Evolutionary conservation across 768 basidiomycete genomes (phyloP).

Genomic region (Leccinum boreale): DNA sequence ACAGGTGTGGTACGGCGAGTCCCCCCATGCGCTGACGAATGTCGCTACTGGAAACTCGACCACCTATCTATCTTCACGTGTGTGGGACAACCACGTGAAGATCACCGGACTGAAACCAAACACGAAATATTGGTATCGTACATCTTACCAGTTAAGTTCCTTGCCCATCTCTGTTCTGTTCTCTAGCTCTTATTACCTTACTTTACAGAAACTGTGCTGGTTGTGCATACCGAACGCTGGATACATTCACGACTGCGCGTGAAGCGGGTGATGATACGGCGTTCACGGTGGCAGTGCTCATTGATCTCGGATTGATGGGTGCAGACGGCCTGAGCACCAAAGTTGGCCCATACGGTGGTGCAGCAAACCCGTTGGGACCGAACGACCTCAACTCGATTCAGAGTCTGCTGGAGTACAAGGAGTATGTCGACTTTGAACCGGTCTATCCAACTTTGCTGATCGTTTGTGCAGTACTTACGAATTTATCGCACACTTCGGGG

Average conservation of each 20-base stretch:
- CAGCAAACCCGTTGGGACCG: constrained; percentile 23
- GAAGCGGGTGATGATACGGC: constrained; percentile 15
- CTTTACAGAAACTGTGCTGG: constrained; percentile 23
- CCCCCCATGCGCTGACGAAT: constrained; percentile 15
- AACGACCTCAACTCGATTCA: constrained; percentile 28
- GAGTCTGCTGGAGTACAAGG: constrained; percentile 26
- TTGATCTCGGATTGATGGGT: constrained; percentile 29
- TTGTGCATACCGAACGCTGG: constrained; percentile 23
- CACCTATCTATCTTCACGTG: constrained; percentile 25
- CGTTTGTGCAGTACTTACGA: constrained; percentile 18
- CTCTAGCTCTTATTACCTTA: not conserved
- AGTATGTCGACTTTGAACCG: constrained; percentile 10
- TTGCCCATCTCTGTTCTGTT: not conserved
- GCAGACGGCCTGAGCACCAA: constrained; percentile 28
- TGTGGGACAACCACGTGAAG: constrained; percentile 29
- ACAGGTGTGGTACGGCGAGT: constrained; percentile 25
- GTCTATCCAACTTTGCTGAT: not conserved
- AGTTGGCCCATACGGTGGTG: constrained; percentile 23
- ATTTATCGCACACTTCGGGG: constrained; percentile 26
- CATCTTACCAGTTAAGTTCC: constrained; percentile 22
- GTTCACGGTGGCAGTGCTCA: constrained; percentile 24
- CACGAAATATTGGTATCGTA: constrained; percentile 28
- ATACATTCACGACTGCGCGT: constrained; percentile 25
- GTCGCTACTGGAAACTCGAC: constrained; percentile 19
- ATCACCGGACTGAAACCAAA: constrained; percentile 21